Evolutionary conservation across 2,329 filamentous ascomycete genomes (phyloP), one percentile per base, ranked within the genome.

Genomic region (Hymenoscyphus scutula): DNA sequence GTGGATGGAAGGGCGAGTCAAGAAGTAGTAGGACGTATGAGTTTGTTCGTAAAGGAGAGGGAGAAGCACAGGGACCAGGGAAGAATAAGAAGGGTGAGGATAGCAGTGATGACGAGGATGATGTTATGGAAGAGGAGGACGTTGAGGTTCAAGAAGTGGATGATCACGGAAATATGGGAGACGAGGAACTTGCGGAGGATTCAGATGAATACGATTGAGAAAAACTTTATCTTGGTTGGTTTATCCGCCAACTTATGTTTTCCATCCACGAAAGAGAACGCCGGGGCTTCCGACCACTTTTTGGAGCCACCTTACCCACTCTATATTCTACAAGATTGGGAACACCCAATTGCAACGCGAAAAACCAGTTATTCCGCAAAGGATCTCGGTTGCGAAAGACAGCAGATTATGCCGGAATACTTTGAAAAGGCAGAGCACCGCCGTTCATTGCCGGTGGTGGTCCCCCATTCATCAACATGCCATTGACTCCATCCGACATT

Each of bases 31-130:
- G 86, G 70, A 88, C 83, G 70, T 89, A 82, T 70, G 79, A 88
- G 5, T 89, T 89, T 71, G 80, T 85, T 62, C 79, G 81, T 65
- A 87, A 84, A 73, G 84, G 80, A 2, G 84, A 85, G 53, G 77
- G 76, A 1, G 62, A 67, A 1, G 70, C 67, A 34, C 66, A 65
- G 32, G 70, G 68, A 32, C 65, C 65, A 30, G 74, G 72, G 59
- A 77, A 76, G 64, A 74, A 25, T 62, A 72, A 45, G 68, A 74
- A 65, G 41, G 53, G 5, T 7, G 72, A 70, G 68, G 73, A 68
- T 62, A 63, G 57, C 38, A 61, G 63, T 58, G 67, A 68, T 57
- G 70, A 70, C 58, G 63, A 64, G 62, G 59, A 69, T 64, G 72
- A 70, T 27, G 69, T 71, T n/a, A 13, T 41, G 19, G 15, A 19